These are phyloP conservation scores for Aspergillus olivimuriae DNA, from an alignment of 495 filamentous ascomycete species.

Conservation along the genomic window DNA sequence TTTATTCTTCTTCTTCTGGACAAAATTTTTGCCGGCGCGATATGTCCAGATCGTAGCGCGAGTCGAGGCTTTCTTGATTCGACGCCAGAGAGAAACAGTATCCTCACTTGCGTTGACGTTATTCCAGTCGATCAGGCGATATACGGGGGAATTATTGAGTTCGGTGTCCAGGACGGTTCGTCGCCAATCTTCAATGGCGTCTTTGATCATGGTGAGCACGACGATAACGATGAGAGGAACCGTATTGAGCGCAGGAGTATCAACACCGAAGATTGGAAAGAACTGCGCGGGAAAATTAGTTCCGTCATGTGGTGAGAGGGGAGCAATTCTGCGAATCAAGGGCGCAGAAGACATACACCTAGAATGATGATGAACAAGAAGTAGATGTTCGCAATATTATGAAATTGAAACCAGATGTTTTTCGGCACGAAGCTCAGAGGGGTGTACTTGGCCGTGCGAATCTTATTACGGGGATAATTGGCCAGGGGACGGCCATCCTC, in stretches of 20 bases:
- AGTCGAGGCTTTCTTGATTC: slow-evolving; percentile 83
- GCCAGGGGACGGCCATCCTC: slow-evolving; percentile 69
- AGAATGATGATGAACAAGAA: slow-evolving; percentile 96
- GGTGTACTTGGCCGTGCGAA: slow-evolving; percentile 95
- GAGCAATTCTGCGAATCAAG: no score
- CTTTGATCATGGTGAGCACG: slow-evolving; percentile 85
- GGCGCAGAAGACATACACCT: slow-evolving; percentile 47
- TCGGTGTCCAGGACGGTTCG: slow-evolving; percentile 88
- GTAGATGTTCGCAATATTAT: slow-evolving; percentile 97
- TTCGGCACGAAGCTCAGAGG: slow-evolving; percentile 95
- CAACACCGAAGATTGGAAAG: slow-evolving; percentile 90
- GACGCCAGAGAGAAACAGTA: slow-evolving; percentile 78
- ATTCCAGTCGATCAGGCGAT: slow-evolving; percentile 78
- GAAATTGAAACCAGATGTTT: slow-evolving; percentile 95
- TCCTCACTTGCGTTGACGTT: slow-evolving; percentile 94
- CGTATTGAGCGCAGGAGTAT: slow-evolving; percentile 83
- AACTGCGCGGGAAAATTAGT: slow-evolving; percentile 50
- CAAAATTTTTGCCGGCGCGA: slow-evolving; percentile 42
- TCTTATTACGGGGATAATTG: slow-evolving; percentile 86
- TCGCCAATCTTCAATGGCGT: slow-evolving; percentile 96
- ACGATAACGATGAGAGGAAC: slow-evolving; percentile 94
- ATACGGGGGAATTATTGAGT: slow-evolving; percentile 93
- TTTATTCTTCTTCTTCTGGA: slow-evolving; percentile 28
- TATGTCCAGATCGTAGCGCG: slow-evolving; percentile 54
- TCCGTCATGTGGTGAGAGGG: no score